Percentiles rank a stretch among this genome's conserved stretches.
Evolutionary conservation across 768 basidiomycete genomes (phyloP).

Genomic region (Suillus subluteus): DNA sequence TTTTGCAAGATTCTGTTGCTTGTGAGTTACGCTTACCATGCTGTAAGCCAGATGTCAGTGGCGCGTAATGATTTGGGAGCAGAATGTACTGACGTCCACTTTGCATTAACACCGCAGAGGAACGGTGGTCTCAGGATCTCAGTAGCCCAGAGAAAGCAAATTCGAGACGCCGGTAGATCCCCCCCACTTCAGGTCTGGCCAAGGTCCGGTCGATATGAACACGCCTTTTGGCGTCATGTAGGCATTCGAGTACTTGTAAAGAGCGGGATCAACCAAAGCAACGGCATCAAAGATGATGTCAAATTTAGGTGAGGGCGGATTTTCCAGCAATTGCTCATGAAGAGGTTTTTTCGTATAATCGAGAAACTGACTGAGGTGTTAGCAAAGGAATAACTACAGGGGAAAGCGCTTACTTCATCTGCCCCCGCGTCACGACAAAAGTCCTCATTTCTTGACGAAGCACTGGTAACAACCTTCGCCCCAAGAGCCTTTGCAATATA

Average conservation of each 20-base stretch:
- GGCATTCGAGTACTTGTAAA: constrained; percentile 53
- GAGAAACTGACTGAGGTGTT: constrained; percentile 45
- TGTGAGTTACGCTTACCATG: constrained; percentile 36
- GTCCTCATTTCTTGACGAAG: constrained; percentile 61
- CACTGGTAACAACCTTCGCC: constrained; percentile 58
- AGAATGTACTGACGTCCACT: constrained; percentile 44
- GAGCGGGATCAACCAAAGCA: constrained; percentile 47
- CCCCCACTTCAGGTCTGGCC: constrained; percentile 35
- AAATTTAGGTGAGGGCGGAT: constrained; percentile 54
- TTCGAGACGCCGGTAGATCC: constrained; percentile 34
- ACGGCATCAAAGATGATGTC: constrained; percentile 64
- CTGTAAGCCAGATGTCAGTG: constrained; percentile 26
- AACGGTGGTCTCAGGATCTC: constrained; percentile 46
- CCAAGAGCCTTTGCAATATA: constrained; percentile 72
- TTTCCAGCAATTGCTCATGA: constrained; percentile 44
- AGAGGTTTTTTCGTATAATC: constrained; percentile 63
- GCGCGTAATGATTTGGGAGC: neutral
- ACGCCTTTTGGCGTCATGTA: constrained; percentile 56
- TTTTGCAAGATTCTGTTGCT: constrained; percentile 38
- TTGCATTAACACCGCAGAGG: constrained; percentile 55
- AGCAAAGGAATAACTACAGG: neutral
- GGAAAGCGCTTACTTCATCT: constrained; percentile 53
- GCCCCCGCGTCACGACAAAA: constrained; percentile 64
- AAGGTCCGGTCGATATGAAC: constrained; percentile 58
- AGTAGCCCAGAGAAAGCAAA: constrained; percentile 24